phyloP scores from a whole-genome alignment of 2,329 filamentous ascomycete species.

The Curvularia spicifera region DNA sequence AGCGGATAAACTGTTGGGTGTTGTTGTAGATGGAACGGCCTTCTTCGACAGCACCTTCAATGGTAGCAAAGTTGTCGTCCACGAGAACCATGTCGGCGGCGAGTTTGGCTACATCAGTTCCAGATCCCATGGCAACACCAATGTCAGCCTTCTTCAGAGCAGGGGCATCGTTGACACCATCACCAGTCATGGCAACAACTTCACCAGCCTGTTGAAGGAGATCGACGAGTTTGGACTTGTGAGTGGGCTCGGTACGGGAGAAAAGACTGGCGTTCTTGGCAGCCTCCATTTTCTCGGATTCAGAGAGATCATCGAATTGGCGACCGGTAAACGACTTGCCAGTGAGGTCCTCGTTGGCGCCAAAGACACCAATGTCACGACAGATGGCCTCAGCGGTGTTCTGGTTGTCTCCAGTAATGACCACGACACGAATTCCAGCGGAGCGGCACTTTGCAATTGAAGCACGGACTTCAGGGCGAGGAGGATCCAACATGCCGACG shows the following conservation, averaged over 20 bases:
- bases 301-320: constrained; percentile 86
- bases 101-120: constrained; percentile 95
- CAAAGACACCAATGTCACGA: constrained; percentile 94
- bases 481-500: constrained; percentile 95
- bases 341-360: constrained; percentile 75
- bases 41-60: constrained; percentile 94
- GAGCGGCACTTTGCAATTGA: constrained; percentile 90
- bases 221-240: constrained; percentile 98
- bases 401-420: constrained; percentile 97
- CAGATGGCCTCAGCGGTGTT: constrained; percentile 98
- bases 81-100: constrained; percentile 98
- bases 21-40: constrained; percentile 99
- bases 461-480: constrained; percentile 84
- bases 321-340: constrained; percentile 96
- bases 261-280: constrained; percentile 88
- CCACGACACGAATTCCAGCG: constrained; percentile 94
- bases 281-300: constrained; percentile 79
- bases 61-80: constrained; percentile 98
- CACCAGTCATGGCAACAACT: constrained; percentile 98
- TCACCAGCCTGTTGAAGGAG: constrained; percentile 90
- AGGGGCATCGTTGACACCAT: constrained; percentile 97
- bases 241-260: constrained; percentile 91
- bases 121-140: constrained; percentile 97
- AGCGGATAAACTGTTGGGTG: constrained; percentile 99
- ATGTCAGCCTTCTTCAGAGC: constrained; percentile 99